phyloP scores from a whole-genome alignment of 139 green algal species.

The Gonium pectorale region DNA sequence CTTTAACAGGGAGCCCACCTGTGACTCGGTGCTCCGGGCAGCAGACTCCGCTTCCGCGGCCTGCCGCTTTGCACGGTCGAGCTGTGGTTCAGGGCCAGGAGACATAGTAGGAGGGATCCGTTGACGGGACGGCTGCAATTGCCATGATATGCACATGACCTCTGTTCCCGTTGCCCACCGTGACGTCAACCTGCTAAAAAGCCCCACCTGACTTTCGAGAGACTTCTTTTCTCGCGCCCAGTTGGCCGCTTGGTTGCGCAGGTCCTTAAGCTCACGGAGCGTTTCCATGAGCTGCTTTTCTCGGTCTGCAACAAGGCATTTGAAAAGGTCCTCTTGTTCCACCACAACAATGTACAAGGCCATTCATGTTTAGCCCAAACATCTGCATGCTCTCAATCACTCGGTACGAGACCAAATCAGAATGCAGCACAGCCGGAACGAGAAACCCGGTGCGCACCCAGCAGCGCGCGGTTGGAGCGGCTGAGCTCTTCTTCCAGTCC shows the following conservation, averaged over 20 bases:
- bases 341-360: too few relatives aligned
- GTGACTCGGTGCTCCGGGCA: constrained; percentile 17
- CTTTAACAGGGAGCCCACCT: not conserved
- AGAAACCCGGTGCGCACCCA: constrained; percentile 20
- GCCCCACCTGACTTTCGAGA: constrained; percentile 51
- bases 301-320: too few relatives aligned
- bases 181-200: not conserved
- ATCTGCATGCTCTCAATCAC: too few relatives aligned
- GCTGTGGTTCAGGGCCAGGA: not conserved
- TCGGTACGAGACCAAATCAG: too few relatives aligned
- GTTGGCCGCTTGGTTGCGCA: constrained; percentile 38
- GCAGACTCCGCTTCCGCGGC: constrained; percentile 16
- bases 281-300: constrained; percentile 54
- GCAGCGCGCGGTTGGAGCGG: constrained; percentile 13
- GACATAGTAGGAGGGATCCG: too few relatives aligned
- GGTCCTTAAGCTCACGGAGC: constrained; percentile 47
- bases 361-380: too few relatives aligned
- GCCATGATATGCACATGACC: too few relatives aligned
- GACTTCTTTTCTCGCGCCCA: constrained; percentile 55
- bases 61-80: not conserved
- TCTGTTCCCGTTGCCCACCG: too few relatives aligned
- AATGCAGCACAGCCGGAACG: too few relatives aligned
- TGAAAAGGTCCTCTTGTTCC: too few relatives aligned
- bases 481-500: constrained; percentile 63
- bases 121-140: too few relatives aligned